Percentiles rank a stretch among this genome's conserved stretches.
Evolutionary conservation across 2,329 filamentous ascomycete species (phyloP).

Genomic region (Meredithiella fracta): DNA sequence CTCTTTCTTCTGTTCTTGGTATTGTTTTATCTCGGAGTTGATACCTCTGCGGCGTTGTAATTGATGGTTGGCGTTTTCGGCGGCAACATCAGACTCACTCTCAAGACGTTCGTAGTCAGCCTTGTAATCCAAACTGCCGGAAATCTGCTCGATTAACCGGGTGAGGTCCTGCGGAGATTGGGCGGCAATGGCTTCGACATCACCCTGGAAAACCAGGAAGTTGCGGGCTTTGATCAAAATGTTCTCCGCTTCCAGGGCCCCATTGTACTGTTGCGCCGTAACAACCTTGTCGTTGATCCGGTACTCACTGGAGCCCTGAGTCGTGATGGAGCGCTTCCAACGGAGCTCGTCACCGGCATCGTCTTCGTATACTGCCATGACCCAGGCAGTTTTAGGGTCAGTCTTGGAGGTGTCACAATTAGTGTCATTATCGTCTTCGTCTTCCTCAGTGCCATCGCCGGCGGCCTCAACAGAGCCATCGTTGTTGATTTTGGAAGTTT

Average conservation of each 20-base stretch:
- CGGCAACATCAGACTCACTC: conserved; percentile 65
- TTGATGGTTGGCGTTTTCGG: conserved; percentile 77
- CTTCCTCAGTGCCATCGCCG: conserved; percentile 46
- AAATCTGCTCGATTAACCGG: conserved; percentile 89
- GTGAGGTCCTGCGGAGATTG: conserved; percentile 91
- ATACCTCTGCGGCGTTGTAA: conserved; percentile 81
- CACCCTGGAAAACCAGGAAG: conserved; percentile 95
- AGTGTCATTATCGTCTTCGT: conserved; percentile 40
- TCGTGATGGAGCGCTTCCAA: conserved; percentile 93
- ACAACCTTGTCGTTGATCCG: conserved; percentile 88
- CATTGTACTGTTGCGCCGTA: conserved; percentile 82
- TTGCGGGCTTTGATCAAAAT: conserved; percentile 97
- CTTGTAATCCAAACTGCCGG: conserved; percentile 87
- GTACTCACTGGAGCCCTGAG: conserved; percentile 78
- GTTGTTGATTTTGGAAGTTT: conserved; percentile 81
- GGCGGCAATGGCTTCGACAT: conserved; percentile 90
- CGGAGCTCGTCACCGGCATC: conserved; percentile 87
- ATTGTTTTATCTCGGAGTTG: conserved; percentile 95
- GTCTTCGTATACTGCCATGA: conserved; percentile 98
- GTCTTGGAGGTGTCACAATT: conserved; percentile 48
- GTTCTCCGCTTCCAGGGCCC: conserved; percentile 79
- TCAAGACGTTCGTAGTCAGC: conserved; percentile 86
- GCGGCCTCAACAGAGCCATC: conserved; percentile 57
- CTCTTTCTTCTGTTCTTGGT: conserved; percentile 90
- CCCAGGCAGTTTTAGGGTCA: conserved; percentile 91